Percentiles rank a stretch among this genome's conserved stretches.
phyloP scores from a whole-genome alignment of 805 yeast species.

The Ogataea nonfermentans region DNA sequence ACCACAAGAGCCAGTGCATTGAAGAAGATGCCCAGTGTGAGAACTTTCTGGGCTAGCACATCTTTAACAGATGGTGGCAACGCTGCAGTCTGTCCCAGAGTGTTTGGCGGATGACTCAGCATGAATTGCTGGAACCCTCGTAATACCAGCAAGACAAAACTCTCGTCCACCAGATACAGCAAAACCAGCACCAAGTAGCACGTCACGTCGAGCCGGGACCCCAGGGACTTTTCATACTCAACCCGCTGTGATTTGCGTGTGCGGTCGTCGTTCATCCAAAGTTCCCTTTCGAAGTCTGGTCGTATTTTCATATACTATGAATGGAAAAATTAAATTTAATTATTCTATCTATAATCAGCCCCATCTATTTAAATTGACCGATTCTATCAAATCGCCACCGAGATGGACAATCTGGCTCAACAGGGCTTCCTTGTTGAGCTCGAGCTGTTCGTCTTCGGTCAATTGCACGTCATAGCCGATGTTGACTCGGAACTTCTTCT shows the following conservation, averaged over 20 bases:
- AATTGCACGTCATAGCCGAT: conserved; percentile 75
- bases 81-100: conserved; percentile 28
- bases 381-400: conserved; percentile 60
- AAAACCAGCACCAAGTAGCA: conserved; percentile 39
- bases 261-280: conserved; percentile 39
- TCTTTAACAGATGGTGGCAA: conserved; percentile 23
- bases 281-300: conserved; percentile 31
- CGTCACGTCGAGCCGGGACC: conserved; percentile 33
- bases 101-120: conserved; percentile 40
- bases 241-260: conserved; percentile 43
- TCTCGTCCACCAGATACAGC: conserved; percentile 42
- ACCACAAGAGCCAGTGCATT: conserved; percentile 31
- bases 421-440: conserved; percentile 70
- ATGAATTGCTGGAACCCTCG: conserved; percentile 39
- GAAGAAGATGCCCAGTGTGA: conserved; percentile 25
- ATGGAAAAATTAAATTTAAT: neutral
- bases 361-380: conserved; percentile 26
- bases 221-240: conserved; percentile 38
- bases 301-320: conserved; percentile 9
- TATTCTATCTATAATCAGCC: conserved; percentile 6
- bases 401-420: conserved; percentile 64
- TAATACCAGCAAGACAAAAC: conserved; percentile 33
- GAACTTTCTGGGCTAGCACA: conserved; percentile 32
- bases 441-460: conserved; percentile 46
- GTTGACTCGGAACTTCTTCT: conserved; percentile 75